Conservation (phyloP, 768 basidiomycete genomes). For the Leccinum truebloodii region DNA sequence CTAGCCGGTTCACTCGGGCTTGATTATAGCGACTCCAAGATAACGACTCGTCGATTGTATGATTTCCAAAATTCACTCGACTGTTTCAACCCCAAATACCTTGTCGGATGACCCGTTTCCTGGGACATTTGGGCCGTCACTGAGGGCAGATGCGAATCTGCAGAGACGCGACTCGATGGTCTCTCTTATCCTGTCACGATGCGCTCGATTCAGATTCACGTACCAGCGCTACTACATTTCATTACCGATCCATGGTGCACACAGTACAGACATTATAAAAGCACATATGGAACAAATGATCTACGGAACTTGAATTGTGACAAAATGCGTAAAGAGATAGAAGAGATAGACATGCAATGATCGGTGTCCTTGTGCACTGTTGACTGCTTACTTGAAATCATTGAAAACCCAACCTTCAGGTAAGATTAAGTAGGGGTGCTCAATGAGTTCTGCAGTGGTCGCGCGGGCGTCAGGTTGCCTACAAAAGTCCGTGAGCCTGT, state of each 20-base stretch:
- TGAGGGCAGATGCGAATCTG: background rate
- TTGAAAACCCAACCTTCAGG: conserved; percentile 76
- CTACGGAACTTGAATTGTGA: conserved; percentile 20
- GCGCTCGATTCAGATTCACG: conserved; percentile 25
- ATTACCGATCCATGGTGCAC: conserved; percentile 29
- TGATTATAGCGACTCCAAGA: conserved; percentile 22
- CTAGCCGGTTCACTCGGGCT: conserved; percentile 68
- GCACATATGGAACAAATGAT: conserved; percentile 33
- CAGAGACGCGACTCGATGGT: background rate
- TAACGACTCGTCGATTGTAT: too few species aligned
- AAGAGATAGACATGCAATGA: conserved; percentile 25
- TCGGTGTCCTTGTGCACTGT: conserved; percentile 18
- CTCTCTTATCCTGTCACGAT: background rate
- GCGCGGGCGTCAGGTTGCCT: conserved; percentile 87
- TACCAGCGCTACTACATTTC: conserved; percentile 33
- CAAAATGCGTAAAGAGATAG: conserved; percentile 29
- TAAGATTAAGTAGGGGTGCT: conserved; percentile 76
- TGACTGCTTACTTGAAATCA: conserved; percentile 39
- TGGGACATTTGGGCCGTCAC: background rate
- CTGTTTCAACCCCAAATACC: background rate
- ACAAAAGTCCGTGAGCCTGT: conserved; percentile 5
- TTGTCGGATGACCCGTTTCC: background rate
- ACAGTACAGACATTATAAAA: conserved; percentile 36
- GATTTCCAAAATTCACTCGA: background rate
- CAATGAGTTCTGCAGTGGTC: conserved; percentile 72